Evolutionary conservation across 768 basidiomycete genomes (phyloP).

Genomic region (Neoboletus subvelutipes): DNA sequence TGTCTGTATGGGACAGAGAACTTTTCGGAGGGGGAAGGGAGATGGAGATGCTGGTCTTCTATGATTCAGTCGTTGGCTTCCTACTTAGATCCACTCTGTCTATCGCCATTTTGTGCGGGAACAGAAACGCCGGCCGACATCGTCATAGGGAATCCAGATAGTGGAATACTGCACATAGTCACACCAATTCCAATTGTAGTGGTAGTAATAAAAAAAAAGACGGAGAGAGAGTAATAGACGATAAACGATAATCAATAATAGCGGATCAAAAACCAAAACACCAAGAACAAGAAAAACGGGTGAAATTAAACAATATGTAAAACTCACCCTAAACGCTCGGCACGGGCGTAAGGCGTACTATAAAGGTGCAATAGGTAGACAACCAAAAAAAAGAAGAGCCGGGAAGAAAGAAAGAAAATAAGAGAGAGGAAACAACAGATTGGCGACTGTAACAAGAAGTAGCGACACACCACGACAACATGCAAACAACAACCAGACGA

Average conservation of each 20-base stretch:
- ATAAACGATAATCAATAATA: constrained; percentile 12
- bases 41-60: too few species aligned
- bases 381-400: background rate
- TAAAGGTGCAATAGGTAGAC: background rate
- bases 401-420: too few species aligned
- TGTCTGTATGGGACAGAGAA: too few species aligned
- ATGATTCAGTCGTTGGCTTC: too few species aligned
- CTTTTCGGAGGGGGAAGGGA: too few species aligned
- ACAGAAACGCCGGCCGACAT: background rate
- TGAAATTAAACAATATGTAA: constrained; percentile 17
- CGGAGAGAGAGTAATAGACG: background rate
- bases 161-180: background rate
- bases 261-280: background rate
- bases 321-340: background rate
- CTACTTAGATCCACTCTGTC: too few species aligned
- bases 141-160: background rate
- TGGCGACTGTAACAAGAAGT: background rate
- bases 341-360: background rate
- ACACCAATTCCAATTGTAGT: background rate
- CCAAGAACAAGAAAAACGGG: background rate
- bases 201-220: background rate
- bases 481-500: background rate
- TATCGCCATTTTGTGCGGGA: too few species aligned
- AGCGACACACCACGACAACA: constrained; percentile 2
- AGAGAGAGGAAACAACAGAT: background rate